Evolutionary conservation across 2,329 filamentous ascomycete genomes (phyloP), one percentile per base, ranked within the genome.

Genomic region (Fusarium fracticaudum): DNA sequence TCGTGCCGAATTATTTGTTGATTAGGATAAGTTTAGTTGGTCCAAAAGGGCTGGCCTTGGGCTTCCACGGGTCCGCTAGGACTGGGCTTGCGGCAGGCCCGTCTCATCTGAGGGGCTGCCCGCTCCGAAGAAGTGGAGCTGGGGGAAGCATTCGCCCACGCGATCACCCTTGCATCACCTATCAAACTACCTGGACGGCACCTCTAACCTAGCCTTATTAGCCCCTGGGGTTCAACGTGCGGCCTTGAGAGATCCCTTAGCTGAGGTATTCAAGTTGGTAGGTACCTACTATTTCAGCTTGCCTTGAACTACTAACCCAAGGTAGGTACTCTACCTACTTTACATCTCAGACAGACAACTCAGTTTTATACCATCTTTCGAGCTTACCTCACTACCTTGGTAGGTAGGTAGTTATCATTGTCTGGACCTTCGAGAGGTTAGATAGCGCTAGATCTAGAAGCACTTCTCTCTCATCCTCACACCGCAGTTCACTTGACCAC

Each of bases 81-180:
- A 53, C 48, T 67, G 61, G 61, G 38, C 62, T 37, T 67, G 65
- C 57, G 61, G 45, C 55, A 65, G 60, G 38, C 43, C 57, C 43
- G 33, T 59, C 57, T 59, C 57, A 59, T 51, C 57, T 68, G 71
- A 74, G 71, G 71, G 71, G 71, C 68, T 70, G 54, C n/a, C 51
- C 53, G 61, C 60, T 43, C 60, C 41, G 41, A 69, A 55, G 41
- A 45, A 67, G 71, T 73, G 71, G 71, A 68, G 33, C 33, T 37
- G 31, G 43, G 43, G 33, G 71, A 47, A 40, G 69, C 37, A 51
- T 73, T 74, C 60, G 64, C 71, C 72, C 72, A 74, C 72, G 72
- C 72, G 72, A 74, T 69, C 71, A 74, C 70, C 69, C 73, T 76
- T 73, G 73, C 62, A 60, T 55, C 67, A 71, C 53, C 64, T 44